A percentile compares a stretch with the other conserved stretches of the same genome.
Evolutionary conservation across 169 alveolate species (phyloP).

Genomic region (Cryptosporidium sp.): DNA sequence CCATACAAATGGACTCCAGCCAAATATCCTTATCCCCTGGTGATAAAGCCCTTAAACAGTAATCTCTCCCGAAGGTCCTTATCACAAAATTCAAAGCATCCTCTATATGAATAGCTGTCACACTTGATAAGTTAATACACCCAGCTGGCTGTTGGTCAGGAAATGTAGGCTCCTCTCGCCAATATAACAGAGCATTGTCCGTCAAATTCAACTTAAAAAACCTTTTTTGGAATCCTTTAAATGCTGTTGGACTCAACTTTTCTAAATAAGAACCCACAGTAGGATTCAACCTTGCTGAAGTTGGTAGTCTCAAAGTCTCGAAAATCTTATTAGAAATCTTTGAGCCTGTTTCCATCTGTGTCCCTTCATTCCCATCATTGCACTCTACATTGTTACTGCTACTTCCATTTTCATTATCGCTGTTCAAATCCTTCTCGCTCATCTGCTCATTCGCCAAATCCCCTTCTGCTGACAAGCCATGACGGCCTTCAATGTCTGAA

Average conservation of each 20-base stretch:
- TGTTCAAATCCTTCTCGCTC: background rate
- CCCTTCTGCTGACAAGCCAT: background rate
- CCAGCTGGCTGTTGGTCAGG: slow-evolving; percentile 72
- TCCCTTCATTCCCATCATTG: background rate
- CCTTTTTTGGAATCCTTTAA: slow-evolving; percentile 65
- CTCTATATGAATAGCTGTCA: slow-evolving; percentile 52
- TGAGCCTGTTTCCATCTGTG: background rate
- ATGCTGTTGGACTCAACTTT: slow-evolving; percentile 68
- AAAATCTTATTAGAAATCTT: slow-evolving; percentile 13
- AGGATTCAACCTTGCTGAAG: slow-evolving; percentile 64
- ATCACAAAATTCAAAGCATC: slow-evolving; percentile 71
- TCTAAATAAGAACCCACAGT: slow-evolving; percentile 62
- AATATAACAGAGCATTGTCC: slow-evolving; percentile 67
- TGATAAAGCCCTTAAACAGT: slow-evolving; percentile 50
- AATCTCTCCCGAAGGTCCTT: slow-evolving; percentile 65
- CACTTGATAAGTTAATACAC: slow-evolving; percentile 52
- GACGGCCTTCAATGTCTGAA: background rate
- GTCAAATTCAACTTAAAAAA: slow-evolving; percentile 52
- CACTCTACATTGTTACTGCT: background rate
- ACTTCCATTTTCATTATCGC: background rate
- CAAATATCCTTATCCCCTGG: slow-evolving; percentile 74
- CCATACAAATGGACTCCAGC: slow-evolving; percentile 71
- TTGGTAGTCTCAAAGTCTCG: slow-evolving; percentile 45
- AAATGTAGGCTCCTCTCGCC: slow-evolving; percentile 74
- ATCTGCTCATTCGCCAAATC: background rate